Percentiles rank a stretch among this genome's conserved stretches.
phyloP scores from a whole-genome alignment of 306 rosid genomes.

The Cicer bijugum region DNA sequence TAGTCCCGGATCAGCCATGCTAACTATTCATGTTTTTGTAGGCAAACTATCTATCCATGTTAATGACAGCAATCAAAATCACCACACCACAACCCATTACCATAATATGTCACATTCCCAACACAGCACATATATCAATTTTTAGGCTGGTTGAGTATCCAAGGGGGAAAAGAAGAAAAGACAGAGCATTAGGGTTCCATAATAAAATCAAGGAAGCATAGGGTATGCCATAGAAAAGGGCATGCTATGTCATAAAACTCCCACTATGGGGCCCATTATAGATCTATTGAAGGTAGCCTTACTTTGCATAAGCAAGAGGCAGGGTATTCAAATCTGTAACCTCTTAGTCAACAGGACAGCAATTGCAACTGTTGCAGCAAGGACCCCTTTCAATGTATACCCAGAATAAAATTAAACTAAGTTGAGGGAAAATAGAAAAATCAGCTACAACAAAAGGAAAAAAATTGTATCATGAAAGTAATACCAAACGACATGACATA shows the following conservation, averaged over 20 bases:
- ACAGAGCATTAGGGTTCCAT: neutral
- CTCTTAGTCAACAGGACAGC: neutral
- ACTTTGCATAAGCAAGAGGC: neutral
- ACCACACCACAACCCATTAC: constrained; percentile 36
- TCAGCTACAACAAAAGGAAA: constrained; percentile 21
- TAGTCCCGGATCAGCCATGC: constrained; percentile 22
- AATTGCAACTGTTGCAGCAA: neutral
- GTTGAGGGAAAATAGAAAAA: constrained; percentile 5
- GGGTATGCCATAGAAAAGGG: neutral
- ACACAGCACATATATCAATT: constrained; percentile 13
- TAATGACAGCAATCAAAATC: constrained; percentile 31
- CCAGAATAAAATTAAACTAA: constrained; percentile 20
- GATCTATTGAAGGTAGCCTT: neutral
- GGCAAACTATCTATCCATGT: constrained; percentile 14
- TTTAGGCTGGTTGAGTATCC: constrained; percentile 30
- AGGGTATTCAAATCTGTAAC: neutral
- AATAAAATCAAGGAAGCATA: neutral
- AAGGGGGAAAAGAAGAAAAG: constrained; percentile 14
- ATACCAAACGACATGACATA: neutral
- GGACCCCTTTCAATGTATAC: neutral
- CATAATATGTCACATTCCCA: constrained; percentile 27
- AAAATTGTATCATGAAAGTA: neutral
- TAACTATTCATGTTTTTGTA: neutral
- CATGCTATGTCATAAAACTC: constrained; percentile 13
- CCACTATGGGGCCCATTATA: neutral